Base-by-base conservation (phyloP, 805 yeast species). In the Schwanniomyces polymorphus region DNA sequence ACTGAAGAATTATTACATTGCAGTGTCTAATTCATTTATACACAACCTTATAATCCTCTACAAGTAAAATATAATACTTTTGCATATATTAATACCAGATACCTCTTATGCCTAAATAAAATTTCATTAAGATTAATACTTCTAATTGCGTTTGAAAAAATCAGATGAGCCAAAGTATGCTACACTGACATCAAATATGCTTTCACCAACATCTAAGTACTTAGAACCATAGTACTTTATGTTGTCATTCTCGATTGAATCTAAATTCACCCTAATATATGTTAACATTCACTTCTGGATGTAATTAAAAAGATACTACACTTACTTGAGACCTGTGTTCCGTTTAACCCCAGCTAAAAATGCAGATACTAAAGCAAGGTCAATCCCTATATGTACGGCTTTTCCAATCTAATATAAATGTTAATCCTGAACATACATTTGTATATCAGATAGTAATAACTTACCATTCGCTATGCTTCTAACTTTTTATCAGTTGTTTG, bases 141-240 rank as follows among this genome's bases (percentile, higher is more conserved):
- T 18, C 60, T 53, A 82, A 53, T 73, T 80, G 56, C 90, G 78
- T 42, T 70, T 81, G 65, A 91, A 94, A 67, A 85, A 89, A 16
- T 80, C 78, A 1, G 96, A 87, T 6, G 85, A 74, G 37, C 84
- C 81, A 74, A 90, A 78, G 53, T 81, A 74, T 3, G 87, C 85
- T 9, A 86, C 85, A 17, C 86, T 72, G 46, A 81, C 78, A 60
- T 91, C 97, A 54, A 85, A 83, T 2, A 86, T 69, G 65, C 83
- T 82, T 60, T 94, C 99, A n/a, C 99, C 99, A 26, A 85, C 61
- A 44, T 82, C 86, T 52, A 94, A 75, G 62, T 91, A 94, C 60
- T 82, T 85, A 29, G 70, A 68, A 5, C 85, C 72, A 56, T 82
- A 83, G 33, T 72, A 68, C 53, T 75, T 76, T 5, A 79, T 65